These are phyloP conservation scores for Pythium dissimile DNA, from an alignment of 352 stramenopile species.

Conservation along the genomic window DNA sequence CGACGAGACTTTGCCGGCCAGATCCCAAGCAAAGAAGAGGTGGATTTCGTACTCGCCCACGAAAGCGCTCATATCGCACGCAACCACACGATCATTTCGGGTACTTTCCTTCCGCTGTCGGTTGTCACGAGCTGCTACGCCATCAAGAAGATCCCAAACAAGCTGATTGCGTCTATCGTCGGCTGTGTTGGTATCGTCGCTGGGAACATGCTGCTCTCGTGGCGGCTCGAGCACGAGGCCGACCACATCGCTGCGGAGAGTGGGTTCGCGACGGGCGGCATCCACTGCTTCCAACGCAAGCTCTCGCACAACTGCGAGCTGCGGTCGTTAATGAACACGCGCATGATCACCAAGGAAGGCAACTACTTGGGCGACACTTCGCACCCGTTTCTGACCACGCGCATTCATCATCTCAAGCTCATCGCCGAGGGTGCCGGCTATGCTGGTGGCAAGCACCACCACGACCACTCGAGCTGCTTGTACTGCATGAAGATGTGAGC, in stretches of 20 bases:
- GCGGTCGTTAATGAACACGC: slow-evolving; percentile 48
- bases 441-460: not conserved
- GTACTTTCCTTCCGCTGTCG: slow-evolving; percentile 52
- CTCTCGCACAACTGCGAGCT: slow-evolving; percentile 72
- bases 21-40: slow-evolving; percentile 66
- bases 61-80: slow-evolving; percentile 80
- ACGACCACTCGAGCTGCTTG: slow-evolving; percentile 23
- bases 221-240: slow-evolving; percentile 76
- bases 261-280: slow-evolving; percentile 63
- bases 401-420: slow-evolving; percentile 60
- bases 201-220: slow-evolving; percentile 67
- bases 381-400: slow-evolving; percentile 71
- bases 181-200: slow-evolving; percentile 43
- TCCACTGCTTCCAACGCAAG: slow-evolving; percentile 75
- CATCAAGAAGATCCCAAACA: slow-evolving; percentile 76
- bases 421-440: slow-evolving; percentile 26
- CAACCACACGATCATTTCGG: slow-evolving; percentile 73
- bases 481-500: slow-evolving; percentile 28
- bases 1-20: slow-evolving; percentile 38
- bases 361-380: slow-evolving; percentile 82
- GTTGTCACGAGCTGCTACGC: slow-evolving; percentile 48
- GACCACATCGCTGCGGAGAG: slow-evolving; percentile 68
- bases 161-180: slow-evolving; percentile 48
- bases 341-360: slow-evolving; percentile 71
- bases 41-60: slow-evolving; percentile 81